Evolutionary conservation across 805 yeast species (phyloP), one percentile per base, ranked within the genome.

Genomic region (Cyberlindnera petersonii): DNA sequence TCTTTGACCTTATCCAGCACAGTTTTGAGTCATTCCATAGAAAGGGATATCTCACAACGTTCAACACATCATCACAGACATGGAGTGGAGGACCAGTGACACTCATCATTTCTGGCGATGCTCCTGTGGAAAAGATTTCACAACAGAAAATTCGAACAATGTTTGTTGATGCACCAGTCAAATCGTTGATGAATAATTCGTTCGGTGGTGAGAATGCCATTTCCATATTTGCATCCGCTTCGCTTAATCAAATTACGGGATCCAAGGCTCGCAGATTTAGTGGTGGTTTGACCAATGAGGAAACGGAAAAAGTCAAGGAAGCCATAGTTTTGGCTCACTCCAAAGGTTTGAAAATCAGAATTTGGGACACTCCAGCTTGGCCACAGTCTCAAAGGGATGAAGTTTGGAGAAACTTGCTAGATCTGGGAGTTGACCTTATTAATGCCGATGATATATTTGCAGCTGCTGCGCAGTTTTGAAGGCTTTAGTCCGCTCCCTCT

Each of bases 311-410:
- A 20, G 56, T 75, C 16, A 59, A 60, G 9, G 36, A 6, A 1
- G 34, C 37, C 6, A 44, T 60, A 13, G 39, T 43, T 4, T 38
- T 42, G 13, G 80, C 85, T 2, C 86, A 80, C 48, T 51, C 58
- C 3, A 42, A 61, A 34, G 75, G 76, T 9, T 50, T 82, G 29
- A 66, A 69, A 46, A 74, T 86, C 0, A 64, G 91, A 40, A 63
- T 82, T 22, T 83, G 89, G 89, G 88, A 80, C 15, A 78, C 77
- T 8, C 79, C 86, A 1, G 65, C 66, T 36, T 82, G 87, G 87
- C 88, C 89, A 4, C 55, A 57, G 3, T 43, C 50, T 11, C 55
- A 63, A 21, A 66, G 75, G 42, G 56, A 71, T 32, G 53, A 54
- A 4, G 69, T 79, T 27, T 75, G 82, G 76, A 49, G 59, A 36